Conservation (phyloP, 2,329 filamentous ascomycete species). For the Stagonosporopsis cucurbitacearum region DNA sequence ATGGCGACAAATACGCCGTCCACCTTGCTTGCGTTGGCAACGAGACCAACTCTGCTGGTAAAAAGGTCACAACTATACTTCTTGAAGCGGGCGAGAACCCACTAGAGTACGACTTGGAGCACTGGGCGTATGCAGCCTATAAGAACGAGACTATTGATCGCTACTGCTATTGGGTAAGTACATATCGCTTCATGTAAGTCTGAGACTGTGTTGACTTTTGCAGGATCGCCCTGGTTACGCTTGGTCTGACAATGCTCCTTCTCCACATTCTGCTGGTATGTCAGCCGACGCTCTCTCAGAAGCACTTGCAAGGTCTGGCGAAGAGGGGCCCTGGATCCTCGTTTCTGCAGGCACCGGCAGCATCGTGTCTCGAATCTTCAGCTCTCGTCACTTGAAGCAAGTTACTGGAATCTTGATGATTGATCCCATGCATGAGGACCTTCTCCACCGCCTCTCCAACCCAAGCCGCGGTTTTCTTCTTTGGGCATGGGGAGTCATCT, state of each 20-base stretch:
- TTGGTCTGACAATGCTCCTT: constrained; percentile 91
- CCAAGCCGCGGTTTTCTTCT: constrained; percentile 79
- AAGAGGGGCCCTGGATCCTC: constrained; percentile 87
- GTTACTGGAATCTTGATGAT: constrained; percentile 83
- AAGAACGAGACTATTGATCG: constrained; percentile 81
- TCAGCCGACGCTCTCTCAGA: constrained; percentile 88
- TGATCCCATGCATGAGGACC: constrained; percentile 87
- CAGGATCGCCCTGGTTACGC: constrained; percentile 83
- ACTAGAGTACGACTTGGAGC: constrained; percentile 78
- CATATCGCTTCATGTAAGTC: too few species aligned
- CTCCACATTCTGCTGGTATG: constrained; percentile 91
- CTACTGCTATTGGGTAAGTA: constrained; percentile 79
- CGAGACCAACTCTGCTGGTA: constrained; percentile 60
- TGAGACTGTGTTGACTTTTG: neutral
- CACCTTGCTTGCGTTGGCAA: constrained; percentile 88
- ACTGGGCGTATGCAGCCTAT: constrained; percentile 77
- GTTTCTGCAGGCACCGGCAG: constrained; percentile 86
- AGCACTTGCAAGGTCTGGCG: constrained; percentile 78
- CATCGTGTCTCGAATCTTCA: constrained; percentile 90
- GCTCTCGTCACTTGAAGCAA: constrained; percentile 76
- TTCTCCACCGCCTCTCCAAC: constrained; percentile 71
- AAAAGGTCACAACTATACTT: constrained; percentile 76
- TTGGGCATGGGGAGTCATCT: constrained; percentile 85
- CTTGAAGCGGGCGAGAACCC: constrained; percentile 84
- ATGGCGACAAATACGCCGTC: constrained; percentile 82